Conservation (phyloP, 1,284 basidiomycete species). For the Fistulinella cinereoalba region DNA sequence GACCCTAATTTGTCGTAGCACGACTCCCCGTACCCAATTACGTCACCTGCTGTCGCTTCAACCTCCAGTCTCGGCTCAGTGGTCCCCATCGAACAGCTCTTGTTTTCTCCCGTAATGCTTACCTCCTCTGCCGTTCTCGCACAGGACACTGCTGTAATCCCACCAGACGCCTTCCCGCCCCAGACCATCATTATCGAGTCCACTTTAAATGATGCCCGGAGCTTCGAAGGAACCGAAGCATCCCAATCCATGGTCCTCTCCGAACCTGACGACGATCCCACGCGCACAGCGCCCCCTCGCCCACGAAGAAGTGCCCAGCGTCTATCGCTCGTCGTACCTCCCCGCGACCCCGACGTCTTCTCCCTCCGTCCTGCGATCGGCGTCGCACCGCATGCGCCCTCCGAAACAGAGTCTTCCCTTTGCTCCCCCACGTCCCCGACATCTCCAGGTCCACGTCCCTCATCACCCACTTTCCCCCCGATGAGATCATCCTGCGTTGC, state of each 20-base stretch:
- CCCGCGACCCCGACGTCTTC: constrained; percentile 1
- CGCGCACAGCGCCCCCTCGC: constrained; percentile 15
- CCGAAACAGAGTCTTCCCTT: constrained; percentile 21
- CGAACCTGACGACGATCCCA: constrained; percentile 24
- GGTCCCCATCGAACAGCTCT: constrained; percentile 27
- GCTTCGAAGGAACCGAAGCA: constrained; percentile 2
- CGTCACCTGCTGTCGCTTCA: constrained; percentile 20
- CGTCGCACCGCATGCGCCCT: constrained; percentile 22
- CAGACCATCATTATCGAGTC: too few relatives aligned
- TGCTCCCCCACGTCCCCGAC: constrained; percentile 14
- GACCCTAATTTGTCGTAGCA: neutral
- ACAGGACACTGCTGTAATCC: too few relatives aligned
- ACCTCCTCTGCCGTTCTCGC: neutral
- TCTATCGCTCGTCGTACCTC: constrained; percentile 17
- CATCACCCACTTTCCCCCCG: constrained; percentile 12
- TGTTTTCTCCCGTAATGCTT: constrained; percentile 16
- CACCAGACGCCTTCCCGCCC: too few relatives aligned
- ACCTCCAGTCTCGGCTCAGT: constrained; percentile 33
- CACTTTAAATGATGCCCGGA: neutral
- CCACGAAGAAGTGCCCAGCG: constrained; percentile 8
- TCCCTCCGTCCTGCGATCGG: constrained; percentile 24
- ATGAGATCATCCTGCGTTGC: neutral
- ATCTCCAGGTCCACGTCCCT: constrained; percentile 7
- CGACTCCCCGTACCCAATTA: constrained; percentile 8
- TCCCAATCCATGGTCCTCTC: constrained; percentile 7